Conservation (phyloP, 129 eudicot genomes). For the Flaveria trinervia region DNA sequence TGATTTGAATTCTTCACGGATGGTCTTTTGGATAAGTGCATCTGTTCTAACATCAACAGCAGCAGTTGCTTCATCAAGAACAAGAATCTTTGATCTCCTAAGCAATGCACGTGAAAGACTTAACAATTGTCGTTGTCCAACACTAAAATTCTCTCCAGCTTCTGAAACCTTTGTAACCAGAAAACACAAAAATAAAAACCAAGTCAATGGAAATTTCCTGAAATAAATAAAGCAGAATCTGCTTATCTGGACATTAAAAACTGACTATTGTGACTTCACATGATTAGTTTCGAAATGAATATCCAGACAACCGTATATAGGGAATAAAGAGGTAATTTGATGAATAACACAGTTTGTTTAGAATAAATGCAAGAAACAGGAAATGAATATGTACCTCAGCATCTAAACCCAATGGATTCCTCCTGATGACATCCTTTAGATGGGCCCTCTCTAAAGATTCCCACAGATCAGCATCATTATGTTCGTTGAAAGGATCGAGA, state of each 20-base stretch:
- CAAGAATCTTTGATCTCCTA: slow-evolving; percentile 91
- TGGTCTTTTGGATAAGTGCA: slow-evolving; percentile 95
- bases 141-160: slow-evolving; percentile 96
- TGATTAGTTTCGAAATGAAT: not conserved
- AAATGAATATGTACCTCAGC: slow-evolving; percentile 67
- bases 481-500: slow-evolving; percentile 95
- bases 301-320: not conserved
- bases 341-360: not conserved
- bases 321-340: too few species aligned
- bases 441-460: slow-evolving; percentile 96
- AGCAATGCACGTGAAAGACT: slow-evolving; percentile 96
- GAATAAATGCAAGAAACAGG: slow-evolving; percentile 9
- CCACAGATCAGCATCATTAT: slow-evolving; percentile 94
- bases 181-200: slow-evolving; percentile 17
- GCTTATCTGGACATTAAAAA: slow-evolving; percentile 1
- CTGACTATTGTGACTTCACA: not conserved
- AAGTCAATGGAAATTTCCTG: not conserved
- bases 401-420: slow-evolving; percentile 83
- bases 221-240: not conserved
- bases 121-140: slow-evolving; percentile 88
- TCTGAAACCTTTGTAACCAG: slow-evolving; percentile 64
- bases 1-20: slow-evolving; percentile 86
- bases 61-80: slow-evolving; percentile 99
- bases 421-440: slow-evolving; percentile 81
- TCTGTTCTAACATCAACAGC: slow-evolving; percentile 98